Evolutionary conservation across 2,329 filamentous ascomycete species (phyloP).

Genomic region (Septoria petroselini): DNA sequence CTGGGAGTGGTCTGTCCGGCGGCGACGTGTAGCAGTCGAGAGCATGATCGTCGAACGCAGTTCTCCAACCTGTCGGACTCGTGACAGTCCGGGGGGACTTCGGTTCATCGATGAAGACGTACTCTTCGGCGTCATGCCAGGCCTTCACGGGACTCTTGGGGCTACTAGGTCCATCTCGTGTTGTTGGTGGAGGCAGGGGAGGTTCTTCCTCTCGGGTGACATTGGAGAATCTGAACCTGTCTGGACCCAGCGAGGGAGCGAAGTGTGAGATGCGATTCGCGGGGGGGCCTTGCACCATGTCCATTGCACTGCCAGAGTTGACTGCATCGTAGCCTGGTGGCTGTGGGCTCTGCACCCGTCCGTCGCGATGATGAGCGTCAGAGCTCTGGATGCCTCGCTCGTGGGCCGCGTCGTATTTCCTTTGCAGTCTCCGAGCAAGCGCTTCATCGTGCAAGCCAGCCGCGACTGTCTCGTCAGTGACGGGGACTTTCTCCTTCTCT

Average conservation of each 20-base stretch:
- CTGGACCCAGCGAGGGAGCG: slow-evolving; percentile 8
- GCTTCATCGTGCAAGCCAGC: slow-evolving; percentile 8
- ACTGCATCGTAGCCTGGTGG: slow-evolving; percentile 7
- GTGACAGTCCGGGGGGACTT: background rate
- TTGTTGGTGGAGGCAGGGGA: background rate
- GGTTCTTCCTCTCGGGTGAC: slow-evolving; percentile 11
- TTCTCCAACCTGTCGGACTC: slow-evolving; percentile 4
- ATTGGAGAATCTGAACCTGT: slow-evolving; percentile 5
- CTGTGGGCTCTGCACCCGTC: slow-evolving; percentile 6
- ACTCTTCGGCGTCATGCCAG: slow-evolving; percentile 5
- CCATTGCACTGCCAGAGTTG: slow-evolving; percentile 9
- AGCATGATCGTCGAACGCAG: background rate
- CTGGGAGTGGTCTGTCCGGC: slow-evolving; percentile 8
- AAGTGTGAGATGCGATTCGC: slow-evolving; percentile 11
- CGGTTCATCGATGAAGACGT: background rate
- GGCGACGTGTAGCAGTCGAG: background rate
- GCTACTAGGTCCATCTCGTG: background rate
- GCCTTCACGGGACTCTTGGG: background rate
- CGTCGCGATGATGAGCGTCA: background rate
- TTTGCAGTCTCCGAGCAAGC: slow-evolving; percentile 7
- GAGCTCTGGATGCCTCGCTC: slow-evolving; percentile 5
- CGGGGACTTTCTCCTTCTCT: slow-evolving; percentile 8
- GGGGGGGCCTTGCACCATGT: slow-evolving; percentile 4
- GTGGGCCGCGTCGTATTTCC: slow-evolving; percentile 10
- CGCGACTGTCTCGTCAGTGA: slow-evolving; percentile 7